Evolutionary conservation across 306 rosid species (phyloP).

Genomic region (Vigna reflexopilosa): DNA sequence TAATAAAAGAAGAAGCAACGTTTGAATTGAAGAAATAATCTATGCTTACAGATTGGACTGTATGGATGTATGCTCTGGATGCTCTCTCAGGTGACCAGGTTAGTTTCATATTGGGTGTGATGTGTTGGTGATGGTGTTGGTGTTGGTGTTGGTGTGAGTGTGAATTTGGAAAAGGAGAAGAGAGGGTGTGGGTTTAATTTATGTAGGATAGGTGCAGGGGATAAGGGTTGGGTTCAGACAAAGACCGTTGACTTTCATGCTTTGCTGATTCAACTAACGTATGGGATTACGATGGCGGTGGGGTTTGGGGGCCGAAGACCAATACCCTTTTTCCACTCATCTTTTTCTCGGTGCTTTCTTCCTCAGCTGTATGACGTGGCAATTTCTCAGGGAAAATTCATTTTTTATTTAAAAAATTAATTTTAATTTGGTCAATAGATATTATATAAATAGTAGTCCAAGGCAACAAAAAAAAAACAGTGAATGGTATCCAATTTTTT

Average conservation of each 20-base stretch:
- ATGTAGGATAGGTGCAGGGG: neutral
- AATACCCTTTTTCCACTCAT: neutral
- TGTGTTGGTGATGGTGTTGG: neutral
- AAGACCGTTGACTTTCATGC: constrained; percentile 64
- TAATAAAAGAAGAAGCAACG: neutral
- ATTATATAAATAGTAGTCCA: too few species aligned
- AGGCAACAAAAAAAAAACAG: too few species aligned
- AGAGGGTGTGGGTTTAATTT: constrained; percentile 15
- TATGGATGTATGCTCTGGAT: constrained; percentile 82
- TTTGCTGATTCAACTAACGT: constrained; percentile 43
- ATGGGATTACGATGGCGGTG: constrained; percentile 49
- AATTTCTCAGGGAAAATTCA: neutral
- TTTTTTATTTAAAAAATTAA: too few species aligned
- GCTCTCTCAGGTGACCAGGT: constrained; percentile 94
- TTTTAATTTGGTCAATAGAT: too few species aligned
- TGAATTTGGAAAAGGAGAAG: neutral
- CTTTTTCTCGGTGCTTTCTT: constrained; percentile 34
- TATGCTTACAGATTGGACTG: constrained; percentile 75
- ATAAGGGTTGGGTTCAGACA: neutral
- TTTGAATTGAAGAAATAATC: neutral
- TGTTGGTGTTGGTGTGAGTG: constrained; percentile 1
- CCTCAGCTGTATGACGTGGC: neutral
- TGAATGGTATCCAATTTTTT: neutral
- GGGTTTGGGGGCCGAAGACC: neutral
- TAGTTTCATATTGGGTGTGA: constrained; percentile 64